Conservation (phyloP, 495 filamentous ascomycete genomes). For the Aspergillus taichungensis region DNA sequence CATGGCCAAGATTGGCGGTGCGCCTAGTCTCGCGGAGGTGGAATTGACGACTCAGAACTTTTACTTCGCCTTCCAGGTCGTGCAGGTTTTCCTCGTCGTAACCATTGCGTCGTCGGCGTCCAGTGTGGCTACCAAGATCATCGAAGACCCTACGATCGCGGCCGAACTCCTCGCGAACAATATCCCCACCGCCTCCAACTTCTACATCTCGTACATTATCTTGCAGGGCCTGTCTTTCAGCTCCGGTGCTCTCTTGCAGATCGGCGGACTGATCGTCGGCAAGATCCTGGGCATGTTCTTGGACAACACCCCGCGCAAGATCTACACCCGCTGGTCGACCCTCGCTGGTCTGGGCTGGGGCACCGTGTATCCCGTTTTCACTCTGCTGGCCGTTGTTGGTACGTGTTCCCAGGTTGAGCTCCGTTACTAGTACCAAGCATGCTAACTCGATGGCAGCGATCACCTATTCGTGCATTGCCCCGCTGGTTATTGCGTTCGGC, state of each 20-base stretch:
- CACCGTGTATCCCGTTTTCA: conserved; percentile 78
- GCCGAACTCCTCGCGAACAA: conserved; percentile 61
- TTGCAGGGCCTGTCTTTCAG: conserved; percentile 85
- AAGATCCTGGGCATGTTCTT: conserved; percentile 66
- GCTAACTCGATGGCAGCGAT: conserved; percentile 44
- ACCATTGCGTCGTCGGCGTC: conserved; percentile 66
- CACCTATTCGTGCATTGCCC: conserved; percentile 84
- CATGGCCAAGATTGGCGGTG: conserved; percentile 72
- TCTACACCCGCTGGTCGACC: conserved; percentile 58
- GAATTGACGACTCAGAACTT: conserved; percentile 85
- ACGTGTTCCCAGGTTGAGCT: conserved; percentile 9
- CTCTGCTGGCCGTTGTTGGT: conserved; percentile 74
- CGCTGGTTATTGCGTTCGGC: conserved; percentile 80
- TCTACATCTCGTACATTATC: conserved; percentile 93
- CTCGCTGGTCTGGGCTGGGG: conserved; percentile 71
- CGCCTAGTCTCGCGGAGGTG: conserved; percentile 64
- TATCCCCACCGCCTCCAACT: conserved; percentile 77
- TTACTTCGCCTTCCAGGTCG: conserved; percentile 91
- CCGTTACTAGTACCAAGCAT: neutral
- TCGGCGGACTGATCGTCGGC: conserved; percentile 69
- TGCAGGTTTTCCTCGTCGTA: conserved; percentile 88
- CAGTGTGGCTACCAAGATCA: conserved; percentile 49
- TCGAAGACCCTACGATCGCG: conserved; percentile 49
- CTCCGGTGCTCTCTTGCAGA: conserved; percentile 64
- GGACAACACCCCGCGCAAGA: conserved; percentile 65